Evolutionary conservation across 129 eudicot genomes (phyloP), one percentile per base, ranked within the genome.

Genomic region (Cynara cardunculus): DNA sequence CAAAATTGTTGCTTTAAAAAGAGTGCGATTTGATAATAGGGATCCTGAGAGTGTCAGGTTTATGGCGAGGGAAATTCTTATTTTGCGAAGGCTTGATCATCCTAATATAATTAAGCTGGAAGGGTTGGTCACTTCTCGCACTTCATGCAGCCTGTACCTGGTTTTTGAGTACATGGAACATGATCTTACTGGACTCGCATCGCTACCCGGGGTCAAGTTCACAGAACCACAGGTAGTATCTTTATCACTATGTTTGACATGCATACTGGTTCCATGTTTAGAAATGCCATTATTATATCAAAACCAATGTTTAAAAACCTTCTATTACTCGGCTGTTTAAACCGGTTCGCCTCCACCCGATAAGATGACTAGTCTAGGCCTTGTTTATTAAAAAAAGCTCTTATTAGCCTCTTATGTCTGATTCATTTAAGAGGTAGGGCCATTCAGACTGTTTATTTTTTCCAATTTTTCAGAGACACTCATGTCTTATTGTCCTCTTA

Each of bases 21-120:
- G 89, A 74, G 95, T 92, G 14, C 88, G 91, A 25, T 90, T 90
- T 56, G 95, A 92, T 81, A 90, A 87, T 84, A 86, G 86, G 84
- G 83, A 87, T 66, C 83, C 87, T 1, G 89, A 87, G 73, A 87
- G 87, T 65, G 89, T 87, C 4, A 85, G 72, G 70, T 84, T 85
- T 39, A 87, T 87, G 90, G 86, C 90, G 0, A 77, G 88, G 21
- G 90, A 87, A 72, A 87, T 87, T 37, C 2, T 46, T 44, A 82
- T 87, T 62, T 79, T 87, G 30, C 87, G 88, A 30, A 71, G 39
- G 37, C 86, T 87, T 49, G 85, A 87, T 72, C 91, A 87, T 72
- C 91, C 91, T 39, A 87, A 87, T 75, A 74, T 87, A 77, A 87
- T 87, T 18, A 87, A 87, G 75, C 73, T 85, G 9, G 83, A 84